Evolutionary conservation across 2,329 filamentous ascomycete genomes (phyloP).

Genomic region (Hypoxylon sp.): DNA sequence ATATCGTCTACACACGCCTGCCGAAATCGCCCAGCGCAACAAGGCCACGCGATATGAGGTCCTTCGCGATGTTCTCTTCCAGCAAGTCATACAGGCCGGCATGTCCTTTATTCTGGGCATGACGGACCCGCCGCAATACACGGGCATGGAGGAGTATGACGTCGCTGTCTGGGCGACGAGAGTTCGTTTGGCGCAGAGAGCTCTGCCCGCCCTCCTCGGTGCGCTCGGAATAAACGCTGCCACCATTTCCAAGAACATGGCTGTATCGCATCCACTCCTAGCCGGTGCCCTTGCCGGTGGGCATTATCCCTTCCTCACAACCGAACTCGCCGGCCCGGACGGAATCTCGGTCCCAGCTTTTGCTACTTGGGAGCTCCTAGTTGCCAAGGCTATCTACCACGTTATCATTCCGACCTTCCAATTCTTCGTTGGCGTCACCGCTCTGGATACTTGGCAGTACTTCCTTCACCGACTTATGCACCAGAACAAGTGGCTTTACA

Average conservation of each 20-base stretch:
- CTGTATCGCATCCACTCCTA: conserved; percentile 78
- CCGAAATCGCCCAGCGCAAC: conserved; percentile 89
- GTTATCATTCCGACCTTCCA: conserved; percentile 81
- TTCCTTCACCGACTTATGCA: conserved; percentile 98
- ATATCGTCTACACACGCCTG: conserved; percentile 94
- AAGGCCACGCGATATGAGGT: conserved; percentile 88
- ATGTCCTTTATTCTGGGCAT: conserved; percentile 77
- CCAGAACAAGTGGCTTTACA: conserved; percentile 96
- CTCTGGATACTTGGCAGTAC: conserved; percentile 98
- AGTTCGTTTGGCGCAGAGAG: conserved; percentile 82
- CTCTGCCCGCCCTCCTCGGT: conserved; percentile 79
- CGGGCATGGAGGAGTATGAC: conserved; percentile 86
- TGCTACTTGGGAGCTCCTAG: conserved; percentile 82
- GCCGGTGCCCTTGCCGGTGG: conserved; percentile 85
- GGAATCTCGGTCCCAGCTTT: conserved; percentile 76
- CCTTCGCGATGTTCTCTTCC: conserved; percentile 89
- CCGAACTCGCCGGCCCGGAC: conserved; percentile 68
- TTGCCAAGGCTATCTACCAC: conserved; percentile 86
- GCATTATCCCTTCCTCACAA: conserved; percentile 79
- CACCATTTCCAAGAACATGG: conserved; percentile 81
- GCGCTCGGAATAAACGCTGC: conserved; percentile 82
- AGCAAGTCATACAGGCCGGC: conserved; percentile 89
- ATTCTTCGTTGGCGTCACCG: conserved; percentile 78
- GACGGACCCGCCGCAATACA: conserved; percentile 80
- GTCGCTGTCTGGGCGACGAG: conserved; percentile 91